Base-by-base conservation (phyloP, 2,329 filamentous ascomycete species). In the Thielaviopsis populi region DNA sequence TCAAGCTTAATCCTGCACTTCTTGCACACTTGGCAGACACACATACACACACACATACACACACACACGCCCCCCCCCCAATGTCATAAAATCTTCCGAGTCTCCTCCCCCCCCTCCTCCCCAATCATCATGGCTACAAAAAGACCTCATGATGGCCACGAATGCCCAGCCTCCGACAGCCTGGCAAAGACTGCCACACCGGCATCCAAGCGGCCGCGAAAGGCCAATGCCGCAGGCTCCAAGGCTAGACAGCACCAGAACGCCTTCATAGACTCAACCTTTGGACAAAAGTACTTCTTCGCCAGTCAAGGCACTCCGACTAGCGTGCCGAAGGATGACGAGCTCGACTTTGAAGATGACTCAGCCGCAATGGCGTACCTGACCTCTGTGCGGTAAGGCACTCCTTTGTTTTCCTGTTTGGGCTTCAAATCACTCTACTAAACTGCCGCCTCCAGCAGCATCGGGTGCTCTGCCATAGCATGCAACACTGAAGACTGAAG, bases 241-340 rank as follows among this genome's bases (percentile, higher is more conserved):
- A 77, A 66, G 74, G 75, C 68, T 74, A 75, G 64, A 3, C 73
- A 76, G 61, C 74, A 76, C 62, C 73, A 77, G 65, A 74, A 76
- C 67, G 74, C 76, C 3, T 74, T 75, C 59, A 78, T 84, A 65
- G 80, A 89, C 71, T 80, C 83, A 10, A 81, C 83, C 1, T 89
- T 84, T 72, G 87, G 87, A 48, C 87, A 89, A 73, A 82, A 84
- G 72, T 83, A 83, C 69, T 86, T 86, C 53, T 87, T 91, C 69
- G 84, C 86, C 6, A 80, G 80, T n/a, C 73, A 83, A 15, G 80
- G 83, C 56, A 76, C 79, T 66, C 68, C 72, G n/a, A 73, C 75
- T 2, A 76, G 75, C 1, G 73, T 75, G 48, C 72, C 76, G 2
- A 74, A 71, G 10, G 80, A 81, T 59, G 80, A 83, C 46, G 83